Percentiles rank a stretch among this genome's conserved stretches.
Conservation (phyloP, 2,329 filamentous ascomycete genomes). For the Didymella lethalis region DNA sequence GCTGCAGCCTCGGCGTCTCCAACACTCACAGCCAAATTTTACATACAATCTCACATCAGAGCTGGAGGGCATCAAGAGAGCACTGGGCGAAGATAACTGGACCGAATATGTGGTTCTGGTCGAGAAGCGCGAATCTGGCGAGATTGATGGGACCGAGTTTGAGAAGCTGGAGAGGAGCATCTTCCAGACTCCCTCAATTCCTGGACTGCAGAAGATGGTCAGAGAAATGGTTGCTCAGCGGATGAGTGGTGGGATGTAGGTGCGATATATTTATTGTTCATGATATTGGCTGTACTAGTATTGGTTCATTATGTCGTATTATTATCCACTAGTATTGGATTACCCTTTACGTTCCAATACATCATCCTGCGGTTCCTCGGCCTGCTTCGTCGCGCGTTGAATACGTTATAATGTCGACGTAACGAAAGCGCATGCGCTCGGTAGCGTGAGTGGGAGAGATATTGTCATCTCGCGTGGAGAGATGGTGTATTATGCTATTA, state of each 20-base stretch:
- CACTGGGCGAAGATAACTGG: conserved; percentile 29
- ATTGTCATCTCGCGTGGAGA: too few species aligned
- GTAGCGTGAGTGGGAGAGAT: too few species aligned
- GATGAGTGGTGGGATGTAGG: background rate
- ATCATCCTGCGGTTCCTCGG: background rate
- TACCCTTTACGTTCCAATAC: background rate
- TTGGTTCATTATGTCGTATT: background rate
- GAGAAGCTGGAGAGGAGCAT: conserved; percentile 7
- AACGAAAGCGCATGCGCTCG: too few species aligned
- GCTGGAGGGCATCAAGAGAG: conserved; percentile 20
- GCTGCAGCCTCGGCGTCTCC: background rate
- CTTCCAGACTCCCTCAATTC: conserved; percentile 14
- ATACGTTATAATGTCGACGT: too few species aligned
- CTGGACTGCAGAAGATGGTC: background rate
- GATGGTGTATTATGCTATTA: too few species aligned
- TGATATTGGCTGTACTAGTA: background rate
- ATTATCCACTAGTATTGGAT: background rate
- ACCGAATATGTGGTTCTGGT: conserved; percentile 23
- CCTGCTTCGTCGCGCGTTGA: background rate
- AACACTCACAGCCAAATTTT: background rate
- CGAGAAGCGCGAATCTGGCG: conserved; percentile 16
- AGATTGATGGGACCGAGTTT: conserved; percentile 18
- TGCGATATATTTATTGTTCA: background rate
- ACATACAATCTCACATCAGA: conserved; percentile 20
- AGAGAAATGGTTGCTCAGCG: background rate